These are phyloP conservation scores for Sphagnurus paluster DNA, from an alignment of 1,284 basidiomycete genomes.

Conservation along the genomic window DNA sequence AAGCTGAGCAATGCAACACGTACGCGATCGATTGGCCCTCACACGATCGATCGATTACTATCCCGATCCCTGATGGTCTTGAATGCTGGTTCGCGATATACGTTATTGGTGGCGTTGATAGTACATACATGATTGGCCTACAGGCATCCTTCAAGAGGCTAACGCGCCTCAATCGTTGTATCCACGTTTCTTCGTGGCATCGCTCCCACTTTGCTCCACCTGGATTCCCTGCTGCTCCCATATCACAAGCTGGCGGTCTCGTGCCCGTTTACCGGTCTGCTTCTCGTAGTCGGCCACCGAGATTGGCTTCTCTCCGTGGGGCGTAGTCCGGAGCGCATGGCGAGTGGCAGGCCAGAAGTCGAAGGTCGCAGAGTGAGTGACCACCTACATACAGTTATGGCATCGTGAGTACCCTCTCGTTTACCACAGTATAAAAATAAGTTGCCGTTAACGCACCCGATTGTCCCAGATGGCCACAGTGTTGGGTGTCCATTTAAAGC, in stretches of 20 bases:
- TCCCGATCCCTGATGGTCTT: conserved; percentile 2
- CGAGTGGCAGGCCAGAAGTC: conserved; percentile 76
- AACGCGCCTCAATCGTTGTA: conserved; percentile 61
- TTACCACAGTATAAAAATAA: neutral
- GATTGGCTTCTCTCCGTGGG: conserved; percentile 74
- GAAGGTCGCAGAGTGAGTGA: conserved; percentile 75
- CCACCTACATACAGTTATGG: too few relatives aligned
- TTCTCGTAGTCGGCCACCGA: conserved; percentile 77
- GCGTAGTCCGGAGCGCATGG: conserved; percentile 81
- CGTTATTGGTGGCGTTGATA: too few relatives aligned
- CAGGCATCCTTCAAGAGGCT: neutral
- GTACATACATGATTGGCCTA: too few relatives aligned
- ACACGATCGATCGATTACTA: conserved; percentile 10
- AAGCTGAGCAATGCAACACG: neutral
- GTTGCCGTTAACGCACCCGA: conserved; percentile 53
- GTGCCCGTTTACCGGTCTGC: conserved; percentile 59
- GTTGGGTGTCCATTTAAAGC: conserved; percentile 70
- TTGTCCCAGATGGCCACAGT: conserved; percentile 77
- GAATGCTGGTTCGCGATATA: too few relatives aligned
- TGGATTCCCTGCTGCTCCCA: conserved; percentile 63
- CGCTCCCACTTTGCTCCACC: conserved; percentile 29
- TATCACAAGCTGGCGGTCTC: conserved; percentile 64
- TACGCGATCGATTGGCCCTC: conserved; percentile 7
- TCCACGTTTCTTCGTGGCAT: conserved; percentile 42
- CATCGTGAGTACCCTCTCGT: conserved; percentile 1